Percentiles rank a stretch among this genome's conserved stretches.
phyloP scores from a whole-genome alignment of 2,329 filamentous ascomycete species.

The Cercospora citrullina region DNA sequence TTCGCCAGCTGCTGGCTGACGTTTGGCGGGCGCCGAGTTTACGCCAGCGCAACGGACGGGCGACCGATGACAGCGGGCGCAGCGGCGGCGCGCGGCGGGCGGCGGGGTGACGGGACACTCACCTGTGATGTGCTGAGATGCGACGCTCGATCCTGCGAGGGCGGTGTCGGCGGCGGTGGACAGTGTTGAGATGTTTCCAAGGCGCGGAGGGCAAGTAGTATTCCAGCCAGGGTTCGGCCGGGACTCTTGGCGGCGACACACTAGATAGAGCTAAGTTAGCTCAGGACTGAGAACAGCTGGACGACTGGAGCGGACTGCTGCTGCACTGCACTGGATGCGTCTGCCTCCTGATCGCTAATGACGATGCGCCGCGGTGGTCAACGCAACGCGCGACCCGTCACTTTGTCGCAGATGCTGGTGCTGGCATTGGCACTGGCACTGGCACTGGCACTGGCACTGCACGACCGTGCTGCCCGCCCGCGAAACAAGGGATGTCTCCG shows the following conservation, averaged over 20 bases:
- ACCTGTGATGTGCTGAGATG: slow-evolving; percentile 10
- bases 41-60: slow-evolving; percentile 11
- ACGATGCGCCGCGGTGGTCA: not conserved
- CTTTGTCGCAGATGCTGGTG: not conserved
- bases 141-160: slow-evolving; percentile 7
- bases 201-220: not conserved
- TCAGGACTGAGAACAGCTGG: not conserved
- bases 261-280: not conserved
- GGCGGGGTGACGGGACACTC: slow-evolving; percentile 7
- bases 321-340: not conserved
- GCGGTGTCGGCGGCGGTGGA: slow-evolving; percentile 4
- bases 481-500: slow-evolving; percentile 1
- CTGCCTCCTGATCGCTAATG: not conserved
- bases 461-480: not conserved
- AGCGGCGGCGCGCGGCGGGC: slow-evolving; percentile 3
- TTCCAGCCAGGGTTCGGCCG: not conserved
- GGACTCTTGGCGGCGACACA: not conserved
- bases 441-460: not conserved
- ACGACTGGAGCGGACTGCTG: not conserved
- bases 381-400: not conserved
- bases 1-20: slow-evolving; percentile 8
- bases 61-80: slow-evolving; percentile 8
- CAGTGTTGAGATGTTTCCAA: slow-evolving; percentile 2
- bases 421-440: not conserved
- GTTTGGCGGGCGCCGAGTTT: slow-evolving; percentile 13